Evolutionary conservation across 768 basidiomycete genomes (phyloP).

Genomic region (Leccinum sublutescens): DNA sequence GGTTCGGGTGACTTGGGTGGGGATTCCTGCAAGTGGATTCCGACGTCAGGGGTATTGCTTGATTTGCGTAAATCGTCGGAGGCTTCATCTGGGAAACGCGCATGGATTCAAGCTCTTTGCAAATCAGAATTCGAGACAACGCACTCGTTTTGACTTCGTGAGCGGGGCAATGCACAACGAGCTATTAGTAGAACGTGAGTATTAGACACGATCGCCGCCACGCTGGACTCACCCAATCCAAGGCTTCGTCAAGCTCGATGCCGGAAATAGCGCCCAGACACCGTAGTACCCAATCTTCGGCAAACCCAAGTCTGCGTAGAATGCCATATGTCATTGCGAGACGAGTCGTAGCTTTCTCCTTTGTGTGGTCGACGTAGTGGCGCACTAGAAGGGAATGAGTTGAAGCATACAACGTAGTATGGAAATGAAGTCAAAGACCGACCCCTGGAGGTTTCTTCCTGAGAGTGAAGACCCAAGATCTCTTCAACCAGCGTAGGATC

Average conservation of each 20-base stretch:
- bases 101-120: conserved; percentile 1
- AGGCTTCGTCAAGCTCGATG: conserved; percentile 81
- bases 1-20: not conserved
- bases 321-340: conserved; percentile 82
- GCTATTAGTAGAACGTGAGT: conserved; percentile 38
- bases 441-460: conserved; percentile 35
- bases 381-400: conserved; percentile 12
- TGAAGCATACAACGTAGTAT: not conserved
- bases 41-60: not conserved
- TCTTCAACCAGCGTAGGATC: conserved; percentile 56
- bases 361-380: conserved; percentile 45
- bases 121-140: conserved; percentile 5
- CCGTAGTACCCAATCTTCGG: conserved; percentile 62
- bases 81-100: conserved; percentile 10
- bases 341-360: conserved; percentile 68
- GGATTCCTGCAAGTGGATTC: not conserved
- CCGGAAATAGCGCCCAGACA: conserved; percentile 66
- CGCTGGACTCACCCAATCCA: conserved; percentile 74
- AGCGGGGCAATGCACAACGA: conserved; percentile 61
- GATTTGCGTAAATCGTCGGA: conserved; percentile 14
- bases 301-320: conserved; percentile 74
- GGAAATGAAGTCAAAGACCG: not conserved
- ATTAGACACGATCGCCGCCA: not conserved
- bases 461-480: conserved; percentile 53
- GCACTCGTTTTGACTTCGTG: conserved; percentile 49